A percentile compares a stretch with the other conserved stretches of the same genome.
Evolutionary conservation across 1,139 yeast species (phyloP).

Genomic region (Pichia sp.): DNA sequence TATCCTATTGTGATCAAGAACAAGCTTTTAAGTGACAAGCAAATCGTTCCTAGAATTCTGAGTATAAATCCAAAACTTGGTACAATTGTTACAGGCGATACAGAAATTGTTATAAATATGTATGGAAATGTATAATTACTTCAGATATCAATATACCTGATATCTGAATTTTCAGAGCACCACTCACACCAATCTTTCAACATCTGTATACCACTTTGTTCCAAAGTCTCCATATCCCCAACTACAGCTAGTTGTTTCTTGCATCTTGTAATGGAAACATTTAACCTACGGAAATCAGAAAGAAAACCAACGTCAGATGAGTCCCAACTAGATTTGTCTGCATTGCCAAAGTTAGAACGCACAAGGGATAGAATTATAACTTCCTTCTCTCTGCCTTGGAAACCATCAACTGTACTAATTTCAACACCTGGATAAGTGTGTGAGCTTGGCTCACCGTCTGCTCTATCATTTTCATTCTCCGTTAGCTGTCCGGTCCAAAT

Average conservation of each 20-base stretch:
- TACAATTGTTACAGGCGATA: slow-evolving; percentile 79
- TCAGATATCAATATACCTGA: slow-evolving; percentile 43
- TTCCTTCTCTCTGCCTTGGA: slow-evolving; percentile 93
- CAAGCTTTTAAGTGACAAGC: slow-evolving; percentile 6
- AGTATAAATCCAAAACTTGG: slow-evolving; percentile 74
- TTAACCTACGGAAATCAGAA: slow-evolving; percentile 62
- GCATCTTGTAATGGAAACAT: slow-evolving; percentile 91
- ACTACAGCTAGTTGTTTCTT: slow-evolving; percentile 77
- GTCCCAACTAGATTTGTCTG: slow-evolving; percentile 28
- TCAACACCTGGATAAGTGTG: slow-evolving; percentile 49
- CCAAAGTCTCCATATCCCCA: slow-evolving; percentile 71
- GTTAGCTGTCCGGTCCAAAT: slow-evolving; percentile 37
- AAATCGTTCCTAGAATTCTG: slow-evolving; percentile 52
- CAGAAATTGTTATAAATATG: slow-evolving; percentile 35
- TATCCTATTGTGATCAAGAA: slow-evolving; percentile 4
- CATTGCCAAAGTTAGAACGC: slow-evolving; percentile 48
- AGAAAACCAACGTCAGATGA: slow-evolving; percentile 62
- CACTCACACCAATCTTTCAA: slow-evolving; percentile 63
- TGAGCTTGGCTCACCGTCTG: not conserved
- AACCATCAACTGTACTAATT: slow-evolving; percentile 83
- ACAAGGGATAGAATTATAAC: slow-evolving; percentile 84
- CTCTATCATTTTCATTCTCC: slow-evolving; percentile 12
- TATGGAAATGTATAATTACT: slow-evolving; percentile 10
- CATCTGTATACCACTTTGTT: slow-evolving; percentile 38
- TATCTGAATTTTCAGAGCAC: slow-evolving; percentile 62